Evolutionary conservation across 1,284 basidiomycete genomes (phyloP), one percentile per base, ranked within the genome.

Genomic region (Sanghuangporus weigelae): DNA sequence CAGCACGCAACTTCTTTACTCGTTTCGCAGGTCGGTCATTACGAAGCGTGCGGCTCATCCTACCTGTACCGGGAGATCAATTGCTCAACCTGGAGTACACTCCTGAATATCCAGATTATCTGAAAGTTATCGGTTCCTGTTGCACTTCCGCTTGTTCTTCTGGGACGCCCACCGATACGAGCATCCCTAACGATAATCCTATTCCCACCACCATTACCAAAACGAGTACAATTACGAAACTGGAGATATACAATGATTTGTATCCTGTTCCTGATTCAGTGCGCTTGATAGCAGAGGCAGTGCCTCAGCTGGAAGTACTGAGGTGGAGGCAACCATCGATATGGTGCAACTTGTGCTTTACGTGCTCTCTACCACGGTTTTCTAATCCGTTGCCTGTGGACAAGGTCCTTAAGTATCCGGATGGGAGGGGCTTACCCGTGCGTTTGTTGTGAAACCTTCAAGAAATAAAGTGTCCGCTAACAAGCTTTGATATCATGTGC

Each of bases 301-400:
- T 71, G 16, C 69, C 68, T 16, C 49, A 62, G 3, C 55, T 72
- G 14, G 57, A 51, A 10, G 54, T 40, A 3, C 51, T 72, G 12
- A 63, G 60, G 19, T 38, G 70, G 5, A 42, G 46, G 23, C 69
- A 68, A 36, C 63, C 57, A 11, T 53, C 54, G 14, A 62, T 68
- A 2, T 72, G 71, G 70, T 72, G 71, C 56, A 67, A 67, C 14
- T 59, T 71, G 21, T 72, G 71, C 59, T 57, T 69, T 60, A 64
- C 68, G 14, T 69, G 70, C 50, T 65, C 55, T 0, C 57, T 19
- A 2, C 67, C 68, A 3, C 39, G 56, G 21, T 69, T 71, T 40
- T 54, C 46, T 23, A 57, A 57, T 2, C 19, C 57, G 0, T 16
- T 11, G 48, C 12, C 16, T 14, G 48, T 50, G 10, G 23, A 50